Percentiles rank a stretch among this genome's conserved stretches.
Conservation (phyloP, 352 stramenopile genomes). For the Globisporangium canariense region DNA sequence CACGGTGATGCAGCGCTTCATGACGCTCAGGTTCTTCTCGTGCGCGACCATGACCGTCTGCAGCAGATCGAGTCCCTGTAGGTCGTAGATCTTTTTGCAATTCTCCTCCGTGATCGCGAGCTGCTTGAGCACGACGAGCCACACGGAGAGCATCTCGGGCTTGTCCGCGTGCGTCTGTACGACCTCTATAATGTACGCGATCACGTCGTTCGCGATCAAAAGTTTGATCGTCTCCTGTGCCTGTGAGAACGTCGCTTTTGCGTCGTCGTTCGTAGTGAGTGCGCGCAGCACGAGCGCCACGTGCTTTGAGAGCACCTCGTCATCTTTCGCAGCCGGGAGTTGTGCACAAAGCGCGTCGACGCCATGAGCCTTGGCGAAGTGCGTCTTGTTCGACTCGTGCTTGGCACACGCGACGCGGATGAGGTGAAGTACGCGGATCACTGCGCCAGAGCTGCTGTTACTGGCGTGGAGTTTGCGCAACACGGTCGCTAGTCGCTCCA, state of each 20-base stretch:
- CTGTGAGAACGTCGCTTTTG: conserved; percentile 60
- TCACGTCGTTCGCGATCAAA: conserved; percentile 47
- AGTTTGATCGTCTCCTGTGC: conserved; percentile 67
- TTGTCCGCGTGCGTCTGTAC: conserved; percentile 29
- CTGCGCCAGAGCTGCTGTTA: neutral
- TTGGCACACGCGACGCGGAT: conserved; percentile 48
- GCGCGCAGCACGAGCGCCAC: conserved; percentile 51
- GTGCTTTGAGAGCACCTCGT: conserved; percentile 43
- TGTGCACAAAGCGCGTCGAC: conserved; percentile 34
- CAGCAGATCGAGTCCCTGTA: conserved; percentile 48
- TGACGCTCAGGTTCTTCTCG: conserved; percentile 38
- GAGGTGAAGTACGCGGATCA: conserved; percentile 24
- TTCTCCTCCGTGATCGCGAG: conserved; percentile 75
- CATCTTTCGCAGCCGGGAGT: conserved; percentile 24
- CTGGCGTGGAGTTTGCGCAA: neutral
- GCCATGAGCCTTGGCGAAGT: conserved; percentile 51
- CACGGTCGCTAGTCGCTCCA: conserved; percentile 29
- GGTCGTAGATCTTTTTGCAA: conserved; percentile 64
- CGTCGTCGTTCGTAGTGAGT: conserved; percentile 71
- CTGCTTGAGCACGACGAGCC: conserved; percentile 75
- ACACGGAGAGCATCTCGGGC: conserved; percentile 45
- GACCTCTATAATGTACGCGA: conserved; percentile 43
- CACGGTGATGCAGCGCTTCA: conserved; percentile 68
- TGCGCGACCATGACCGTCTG: conserved; percentile 55
- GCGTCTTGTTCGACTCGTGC: conserved; percentile 67